Conservation (phyloP, 345 rosid genomes). For the Crucihimalaya himalaica region DNA sequence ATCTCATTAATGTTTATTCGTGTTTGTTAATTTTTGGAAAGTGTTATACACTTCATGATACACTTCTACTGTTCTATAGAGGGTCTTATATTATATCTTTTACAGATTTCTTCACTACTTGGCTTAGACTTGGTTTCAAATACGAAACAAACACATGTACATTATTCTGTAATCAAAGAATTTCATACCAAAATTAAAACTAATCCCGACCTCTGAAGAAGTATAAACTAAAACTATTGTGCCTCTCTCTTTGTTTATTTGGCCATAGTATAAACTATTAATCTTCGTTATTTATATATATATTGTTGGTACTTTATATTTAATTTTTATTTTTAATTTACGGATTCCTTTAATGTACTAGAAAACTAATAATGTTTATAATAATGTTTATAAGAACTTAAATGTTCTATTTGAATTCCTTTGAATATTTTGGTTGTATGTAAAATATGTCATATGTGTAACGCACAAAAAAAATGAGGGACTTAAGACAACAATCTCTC, state of each 20-base stretch:
- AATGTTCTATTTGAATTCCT: not conserved
- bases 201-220: no score
- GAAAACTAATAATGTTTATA: not conserved
- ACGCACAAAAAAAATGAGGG: not conserved
- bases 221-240: no score
- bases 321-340: no score
- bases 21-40: not conserved
- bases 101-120: not conserved
- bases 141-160: no score
- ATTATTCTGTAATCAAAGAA: no score
- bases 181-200: no score
- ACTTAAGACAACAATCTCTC: conserved; percentile 9
- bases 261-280: no score
- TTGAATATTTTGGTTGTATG: not conserved
- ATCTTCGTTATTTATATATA: not conserved
- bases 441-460: not conserved
- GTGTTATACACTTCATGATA: not conserved
- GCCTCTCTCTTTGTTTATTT: no score
- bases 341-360: not conserved
- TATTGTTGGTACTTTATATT: not conserved
- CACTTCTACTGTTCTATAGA: not conserved
- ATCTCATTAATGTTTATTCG: not conserved
- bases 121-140: no score
- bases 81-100: not conserved
- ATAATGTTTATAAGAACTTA: not conserved